Evolutionary conservation across 2,329 filamentous ascomycete species (phyloP).

Genomic region (Fusarium sp.): DNA sequence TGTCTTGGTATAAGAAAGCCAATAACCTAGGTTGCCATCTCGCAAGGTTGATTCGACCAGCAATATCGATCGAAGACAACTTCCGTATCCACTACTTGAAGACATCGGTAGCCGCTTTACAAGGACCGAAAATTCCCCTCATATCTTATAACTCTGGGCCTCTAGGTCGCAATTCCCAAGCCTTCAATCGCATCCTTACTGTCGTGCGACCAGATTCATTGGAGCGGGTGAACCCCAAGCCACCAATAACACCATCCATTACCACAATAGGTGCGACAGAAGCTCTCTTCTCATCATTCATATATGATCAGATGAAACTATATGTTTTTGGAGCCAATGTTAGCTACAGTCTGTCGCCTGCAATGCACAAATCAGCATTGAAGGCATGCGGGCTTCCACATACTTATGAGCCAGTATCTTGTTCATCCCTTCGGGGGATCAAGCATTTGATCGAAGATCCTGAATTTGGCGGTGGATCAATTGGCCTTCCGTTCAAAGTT

Average conservation of each 20-base stretch:
- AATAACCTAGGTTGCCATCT: slow-evolving; percentile 70
- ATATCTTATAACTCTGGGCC: slow-evolving; percentile 75
- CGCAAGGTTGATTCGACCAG: slow-evolving; percentile 71
- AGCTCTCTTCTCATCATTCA: slow-evolving; percentile 75
- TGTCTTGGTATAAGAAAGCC: slow-evolving; percentile 70
- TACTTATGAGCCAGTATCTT: slow-evolving; percentile 73
- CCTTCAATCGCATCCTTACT: slow-evolving; percentile 75
- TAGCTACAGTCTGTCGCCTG: slow-evolving; percentile 79
- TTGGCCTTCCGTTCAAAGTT: slow-evolving; percentile 81
- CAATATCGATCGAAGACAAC: slow-evolving; percentile 71
- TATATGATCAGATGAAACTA: slow-evolving; percentile 77
- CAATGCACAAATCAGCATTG: slow-evolving; percentile 82
- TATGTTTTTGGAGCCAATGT: slow-evolving; percentile 82
- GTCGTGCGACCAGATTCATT: slow-evolving; percentile 64
- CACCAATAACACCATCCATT: slow-evolving; percentile 53
- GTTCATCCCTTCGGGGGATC: slow-evolving; percentile 72
- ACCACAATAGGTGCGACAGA: slow-evolving; percentile 74
- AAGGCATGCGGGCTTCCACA: slow-evolving; percentile 77
- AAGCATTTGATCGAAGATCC: slow-evolving; percentile 73
- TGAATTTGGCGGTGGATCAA: slow-evolving; percentile 78
- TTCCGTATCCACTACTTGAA: slow-evolving; percentile 70
- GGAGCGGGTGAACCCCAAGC: slow-evolving; percentile 38
- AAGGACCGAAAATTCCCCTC: slow-evolving; percentile 63
- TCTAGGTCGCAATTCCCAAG: slow-evolving; percentile 73
- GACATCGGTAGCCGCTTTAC: slow-evolving; percentile 60